phyloP scores from a whole-genome alignment of 805 yeast genomes.

The Dipodascus geniculatus region DNA sequence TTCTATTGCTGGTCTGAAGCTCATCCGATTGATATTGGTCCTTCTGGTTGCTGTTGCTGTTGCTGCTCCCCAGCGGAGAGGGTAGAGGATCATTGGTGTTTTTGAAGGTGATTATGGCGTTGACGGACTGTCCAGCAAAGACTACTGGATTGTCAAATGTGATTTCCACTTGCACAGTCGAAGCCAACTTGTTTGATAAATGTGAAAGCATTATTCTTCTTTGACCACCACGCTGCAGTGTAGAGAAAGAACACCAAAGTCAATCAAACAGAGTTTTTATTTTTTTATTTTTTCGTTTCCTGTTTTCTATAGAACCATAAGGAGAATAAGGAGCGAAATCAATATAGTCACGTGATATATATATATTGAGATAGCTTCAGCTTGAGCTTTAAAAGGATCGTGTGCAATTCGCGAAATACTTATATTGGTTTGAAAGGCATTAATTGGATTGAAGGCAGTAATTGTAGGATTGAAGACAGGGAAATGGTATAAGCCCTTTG shows the following conservation, averaged over 20 bases:
- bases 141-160: constrained; percentile 27
- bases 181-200: not conserved
- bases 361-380: not conserved
- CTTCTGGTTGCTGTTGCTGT: not conserved
- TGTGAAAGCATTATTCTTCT: not conserved
- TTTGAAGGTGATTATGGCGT: constrained; percentile 24
- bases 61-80: not conserved
- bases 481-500: not conserved
- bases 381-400: too few relatives aligned
- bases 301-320: not conserved
- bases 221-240: not conserved
- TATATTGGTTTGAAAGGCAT: too few relatives aligned
- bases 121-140: constrained; percentile 29
- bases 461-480: not conserved
- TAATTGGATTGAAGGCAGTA: too few relatives aligned
- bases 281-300: not conserved
- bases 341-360: not conserved
- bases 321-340: not conserved
- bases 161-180: constrained; percentile 25
- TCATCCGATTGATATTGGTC: not conserved
- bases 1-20: not conserved
- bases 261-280: not conserved
- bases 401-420: too few relatives aligned
- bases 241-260: not conserved
- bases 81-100: constrained; percentile 14